Base-by-base conservation (phyloP, 164 flowering plant species). In the Vitis labrusca region DNA sequence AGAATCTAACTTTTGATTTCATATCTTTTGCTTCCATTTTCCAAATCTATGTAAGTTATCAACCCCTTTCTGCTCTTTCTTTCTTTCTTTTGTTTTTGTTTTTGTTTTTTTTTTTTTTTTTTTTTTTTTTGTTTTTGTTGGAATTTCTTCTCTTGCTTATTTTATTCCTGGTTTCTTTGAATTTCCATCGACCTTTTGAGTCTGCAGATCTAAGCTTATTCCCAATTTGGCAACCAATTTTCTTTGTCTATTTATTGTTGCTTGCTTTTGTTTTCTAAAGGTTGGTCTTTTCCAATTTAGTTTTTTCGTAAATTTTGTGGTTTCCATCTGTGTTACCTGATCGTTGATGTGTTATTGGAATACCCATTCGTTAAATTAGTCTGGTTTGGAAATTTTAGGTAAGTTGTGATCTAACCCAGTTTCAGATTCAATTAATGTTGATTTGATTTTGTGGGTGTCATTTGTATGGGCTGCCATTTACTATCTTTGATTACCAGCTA, bases 331-430 rank as follows among this genome's bases (percentile, higher is more conserved):
- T 37, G 5, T 3, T 37, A 37, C 7, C 7, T 37, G 5, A 37
- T 37, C 6, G 6, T 37, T 47, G 14, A 48, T 30, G 52, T 58
- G 63, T 60, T 16, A 8, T 44, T 48, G n/a, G 37, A 54, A 44
- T 30, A 71, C 68, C 69, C 74, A 71, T 64, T 54, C 62, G 47
- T 52, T 13, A 19, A 47, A 54, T 63, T 54, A 3, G 44, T 37
- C 44, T 37, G 44, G 44, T 37, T 37, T 37, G 44, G 44, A 37
- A 37, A 37, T 37, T 32, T 37, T 37, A 37, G 44, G 7, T 37
- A 37, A 6, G 44, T 37, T 37, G 44, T 37, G 44, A 37, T 37
- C 44, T 37, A 6, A 51, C 48, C 10, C 8, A 27, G 32, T 37
- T 13, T 47, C 37, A 11, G 13, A 9, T 57, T 59, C 70, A 12